Evolutionary conservation across 2,329 filamentous ascomycete species (phyloP), one percentile per base, ranked within the genome.

Genomic region (Geosmithia flava): DNA sequence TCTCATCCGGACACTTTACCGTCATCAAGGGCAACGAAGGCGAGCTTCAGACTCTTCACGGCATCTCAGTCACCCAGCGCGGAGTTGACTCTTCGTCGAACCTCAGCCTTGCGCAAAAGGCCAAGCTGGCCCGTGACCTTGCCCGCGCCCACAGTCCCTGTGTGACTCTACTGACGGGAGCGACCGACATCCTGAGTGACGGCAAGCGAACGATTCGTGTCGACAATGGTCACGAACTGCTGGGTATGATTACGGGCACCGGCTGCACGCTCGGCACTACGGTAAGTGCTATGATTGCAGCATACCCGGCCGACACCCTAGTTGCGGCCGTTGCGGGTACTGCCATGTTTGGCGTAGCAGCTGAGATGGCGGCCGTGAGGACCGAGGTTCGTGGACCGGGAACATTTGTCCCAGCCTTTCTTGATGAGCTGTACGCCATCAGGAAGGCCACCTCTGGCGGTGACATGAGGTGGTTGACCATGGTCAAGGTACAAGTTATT

Each of bases 1-100:
- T 96, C 58, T 69, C 76, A 0, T 74, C 71, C 2, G 89, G 88
- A 40, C 87, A 87, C 62, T 86, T 95, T 57, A 80, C 87, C 62
- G 72, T 96, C 42, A 90, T 97, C 65, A 97, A 97, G 62, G 91
- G 91, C 45, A 97, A 97, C 65, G 87, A 94, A 61, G 81, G 84
- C 48, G 93, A 97, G 64, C 89, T 97, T 52, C 72, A 76, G 45
- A 81, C 85, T 2, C 80, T 91, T 0, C 77, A 75, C 40, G 84
- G 83, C 42, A 70, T 75, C 42, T 53, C 59, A 52, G 43, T 61
- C 44, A 52, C 54, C 37, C 91, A 96, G 65, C 81, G 83, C 42
- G 91, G 91, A 45, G 91, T 97, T 11, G 91, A 97, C 65, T 87
- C 83, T 52, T 77, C 76, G 3, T 79, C 80, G 60, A 80, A 55